A percentile compares a stretch with the other conserved stretches of the same genome.
These are phyloP conservation scores for Aspergillus kassunensis DNA, from an alignment of 495 filamentous ascomycete species.

Conservation along the genomic window DNA sequence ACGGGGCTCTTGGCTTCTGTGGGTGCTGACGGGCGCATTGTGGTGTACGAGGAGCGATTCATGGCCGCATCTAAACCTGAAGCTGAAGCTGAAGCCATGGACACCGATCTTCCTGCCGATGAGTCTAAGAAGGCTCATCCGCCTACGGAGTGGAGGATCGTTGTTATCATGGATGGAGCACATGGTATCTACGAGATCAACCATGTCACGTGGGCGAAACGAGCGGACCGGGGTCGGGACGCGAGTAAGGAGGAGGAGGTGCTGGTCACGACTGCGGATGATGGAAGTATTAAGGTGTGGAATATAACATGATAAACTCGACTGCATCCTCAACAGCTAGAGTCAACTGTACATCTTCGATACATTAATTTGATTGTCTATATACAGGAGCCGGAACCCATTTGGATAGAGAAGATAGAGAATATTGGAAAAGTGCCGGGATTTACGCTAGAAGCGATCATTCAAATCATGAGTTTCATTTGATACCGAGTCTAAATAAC, in stretches of 20 bases:
- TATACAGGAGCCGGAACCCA: background rate
- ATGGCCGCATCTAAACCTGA: constrained; percentile 15
- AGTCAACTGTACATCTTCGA: background rate
- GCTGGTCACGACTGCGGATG: constrained; percentile 74
- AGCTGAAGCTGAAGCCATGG: constrained; percentile 22
- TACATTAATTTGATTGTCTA: no score
- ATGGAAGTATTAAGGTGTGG: constrained; percentile 75
- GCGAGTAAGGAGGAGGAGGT: constrained; percentile 59
- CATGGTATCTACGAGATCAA: constrained; percentile 95
- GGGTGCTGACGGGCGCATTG: constrained; percentile 80
- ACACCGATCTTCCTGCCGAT: constrained; percentile 21
- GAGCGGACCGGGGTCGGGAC: constrained; percentile 34
- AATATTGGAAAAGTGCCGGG: no score
- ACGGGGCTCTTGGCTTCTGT: constrained; percentile 74
- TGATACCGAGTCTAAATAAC: no score
- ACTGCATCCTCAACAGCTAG: no score
- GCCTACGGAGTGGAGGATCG: constrained; percentile 60
- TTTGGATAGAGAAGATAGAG: background rate
- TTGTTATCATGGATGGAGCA: constrained; percentile 61
- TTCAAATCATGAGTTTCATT: background rate
- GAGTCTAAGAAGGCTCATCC: constrained; percentile 5
- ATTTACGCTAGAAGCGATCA: no score
- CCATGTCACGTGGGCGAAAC: constrained; percentile 70
- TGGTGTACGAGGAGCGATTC: constrained; percentile 69
- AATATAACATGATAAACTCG: constrained; percentile 32